Conservation (phyloP, 1,284 basidiomycete species). For the Bjerkandera adusta region DNA sequence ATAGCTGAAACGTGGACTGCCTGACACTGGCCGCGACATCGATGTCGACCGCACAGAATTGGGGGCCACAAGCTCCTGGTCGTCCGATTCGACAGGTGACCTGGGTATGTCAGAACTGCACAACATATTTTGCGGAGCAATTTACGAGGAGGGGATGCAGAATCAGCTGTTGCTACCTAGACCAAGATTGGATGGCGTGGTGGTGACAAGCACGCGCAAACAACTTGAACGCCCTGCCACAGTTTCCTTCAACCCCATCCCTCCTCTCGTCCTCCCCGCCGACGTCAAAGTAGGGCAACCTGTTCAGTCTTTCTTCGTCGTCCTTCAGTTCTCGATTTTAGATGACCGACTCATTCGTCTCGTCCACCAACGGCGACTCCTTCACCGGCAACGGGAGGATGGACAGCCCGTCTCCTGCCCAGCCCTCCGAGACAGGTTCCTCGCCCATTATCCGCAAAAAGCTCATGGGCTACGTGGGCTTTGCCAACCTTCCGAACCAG, state of each 20-base stretch:
- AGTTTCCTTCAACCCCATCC: constrained; percentile 14
- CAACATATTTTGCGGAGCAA: neutral
- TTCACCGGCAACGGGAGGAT: constrained; percentile 49
- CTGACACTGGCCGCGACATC: constrained; percentile 2
- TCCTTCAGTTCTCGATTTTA: constrained; percentile 28
- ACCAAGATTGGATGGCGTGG: constrained; percentile 16
- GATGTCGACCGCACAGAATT: too few relatives aligned
- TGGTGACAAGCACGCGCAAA: constrained; percentile 22
- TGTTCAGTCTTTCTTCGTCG: constrained; percentile 22
- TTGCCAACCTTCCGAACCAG: constrained; percentile 96
- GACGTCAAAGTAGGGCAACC: constrained; percentile 30
- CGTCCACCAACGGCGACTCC: constrained; percentile 61
- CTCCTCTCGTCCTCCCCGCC: constrained; percentile 26
- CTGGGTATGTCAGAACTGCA: constrained; percentile 10
- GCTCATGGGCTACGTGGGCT: constrained; percentile 86
- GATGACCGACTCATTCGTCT: constrained; percentile 75
- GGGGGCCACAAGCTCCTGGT: neutral
- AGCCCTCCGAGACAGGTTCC: constrained; percentile 35
- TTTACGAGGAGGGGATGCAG: constrained; percentile 7
- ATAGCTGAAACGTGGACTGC: too few relatives aligned
- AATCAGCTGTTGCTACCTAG: constrained; percentile 20
- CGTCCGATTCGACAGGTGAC: constrained; percentile 2
- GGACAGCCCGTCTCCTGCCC: constrained; percentile 55
- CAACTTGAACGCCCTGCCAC: constrained; percentile 19
- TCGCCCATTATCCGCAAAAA: constrained; percentile 84